phyloP scores from a whole-genome alignment of 768 basidiomycete genomes.

The Leccinellum albellum region DNA sequence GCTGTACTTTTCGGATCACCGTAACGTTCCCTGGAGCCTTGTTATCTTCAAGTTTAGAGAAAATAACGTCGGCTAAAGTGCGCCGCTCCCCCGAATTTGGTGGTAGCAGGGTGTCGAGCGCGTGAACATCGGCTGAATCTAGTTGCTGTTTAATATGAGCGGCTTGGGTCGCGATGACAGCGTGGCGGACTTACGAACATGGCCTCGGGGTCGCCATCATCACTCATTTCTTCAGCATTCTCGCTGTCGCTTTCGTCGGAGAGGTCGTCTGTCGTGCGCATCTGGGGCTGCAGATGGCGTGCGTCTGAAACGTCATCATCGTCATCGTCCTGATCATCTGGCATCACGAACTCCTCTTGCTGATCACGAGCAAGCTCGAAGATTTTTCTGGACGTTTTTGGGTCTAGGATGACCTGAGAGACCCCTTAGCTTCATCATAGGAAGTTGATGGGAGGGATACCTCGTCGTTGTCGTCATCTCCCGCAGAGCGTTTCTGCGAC shows the following conservation, averaged over 20 bases:
- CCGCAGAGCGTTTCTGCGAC: conserved; percentile 39
- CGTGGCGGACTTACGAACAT: conserved; percentile 47
- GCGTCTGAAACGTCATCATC: conserved; percentile 30
- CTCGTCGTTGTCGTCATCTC: conserved; percentile 49
- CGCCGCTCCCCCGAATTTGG: conserved; percentile 69
- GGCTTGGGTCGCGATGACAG: conserved; percentile 1
- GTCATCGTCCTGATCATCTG: conserved; percentile 52
- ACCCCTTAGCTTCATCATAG: conserved; percentile 1
- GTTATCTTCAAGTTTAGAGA: conserved; percentile 79
- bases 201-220: conserved; percentile 47
- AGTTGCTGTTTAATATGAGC: conserved; percentile 57
- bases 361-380: conserved; percentile 91
- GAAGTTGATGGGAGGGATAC: conserved; percentile 34
- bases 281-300: conserved; percentile 23
- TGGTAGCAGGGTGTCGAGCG: conserved; percentile 79
- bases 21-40: conserved; percentile 48
- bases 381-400: conserved; percentile 80
- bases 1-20: conserved; percentile 57
- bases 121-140: conserved; percentile 83
- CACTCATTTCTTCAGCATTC: conserved; percentile 13
- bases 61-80: conserved; percentile 96
- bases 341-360: conserved; percentile 79
- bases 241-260: conserved; percentile 56
- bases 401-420: conserved; percentile 64
- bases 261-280: conserved; percentile 41